Percentiles rank a stretch among this genome's conserved stretches.
phyloP scores from a whole-genome alignment of 345 rosid species.

The Dipteronia sinensis region DNA sequence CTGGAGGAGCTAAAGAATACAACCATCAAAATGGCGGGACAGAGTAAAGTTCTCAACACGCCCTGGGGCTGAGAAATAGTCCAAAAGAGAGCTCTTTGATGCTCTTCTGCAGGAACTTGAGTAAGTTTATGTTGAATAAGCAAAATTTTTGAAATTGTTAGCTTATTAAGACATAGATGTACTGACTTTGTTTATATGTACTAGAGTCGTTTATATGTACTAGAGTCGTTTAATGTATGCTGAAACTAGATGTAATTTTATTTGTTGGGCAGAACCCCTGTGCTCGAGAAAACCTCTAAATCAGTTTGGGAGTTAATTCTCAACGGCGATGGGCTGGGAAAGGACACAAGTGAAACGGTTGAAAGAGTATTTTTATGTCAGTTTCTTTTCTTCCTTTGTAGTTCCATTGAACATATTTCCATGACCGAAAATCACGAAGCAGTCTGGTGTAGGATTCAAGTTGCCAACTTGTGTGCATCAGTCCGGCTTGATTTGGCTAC shows the following conservation, averaged over 20 bases:
- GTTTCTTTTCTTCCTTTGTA: no score
- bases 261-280: constrained; percentile 51
- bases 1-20: constrained; percentile 85
- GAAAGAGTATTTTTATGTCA: constrained; percentile 58
- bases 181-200: neutral
- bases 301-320: constrained; percentile 97
- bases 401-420: no score
- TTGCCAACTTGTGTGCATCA: no score
- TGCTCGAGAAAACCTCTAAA: constrained; percentile 90
- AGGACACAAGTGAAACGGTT: constrained; percentile 56
- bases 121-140: constrained; percentile 32
- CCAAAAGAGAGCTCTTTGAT: constrained; percentile 86
- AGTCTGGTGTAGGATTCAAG: no score
- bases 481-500: no score
- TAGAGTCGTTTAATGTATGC: neutral
- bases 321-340: constrained; percentile 78
- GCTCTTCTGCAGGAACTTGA: constrained; percentile 91
- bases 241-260: constrained; percentile 9
- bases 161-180: neutral
- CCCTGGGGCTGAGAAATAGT: constrained; percentile 95
- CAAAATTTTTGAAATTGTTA: neutral
- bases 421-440: no score
- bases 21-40: constrained; percentile 83
- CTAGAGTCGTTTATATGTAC: neutral
- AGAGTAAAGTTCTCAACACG: constrained; percentile 80